Evolutionary conservation across 129 eudicot species (phyloP).

Genomic region (Pittosporum tobira): DNA sequence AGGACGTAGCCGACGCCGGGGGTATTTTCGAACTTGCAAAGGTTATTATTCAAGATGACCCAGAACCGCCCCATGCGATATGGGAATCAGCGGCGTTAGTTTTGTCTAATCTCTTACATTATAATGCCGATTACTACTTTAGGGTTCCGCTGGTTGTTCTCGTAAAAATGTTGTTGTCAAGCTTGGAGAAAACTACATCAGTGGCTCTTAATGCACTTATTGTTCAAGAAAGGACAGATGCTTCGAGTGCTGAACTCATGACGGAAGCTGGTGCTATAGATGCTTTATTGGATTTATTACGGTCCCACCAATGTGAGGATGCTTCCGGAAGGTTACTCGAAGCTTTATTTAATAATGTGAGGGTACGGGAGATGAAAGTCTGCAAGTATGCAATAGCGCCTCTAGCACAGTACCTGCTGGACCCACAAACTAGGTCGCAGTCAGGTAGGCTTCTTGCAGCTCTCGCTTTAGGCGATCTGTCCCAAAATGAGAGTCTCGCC

Average conservation of each 20-base stretch:
- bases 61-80: slow-evolving; percentile 47
- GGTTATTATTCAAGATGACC: slow-evolving; percentile 66
- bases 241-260: slow-evolving; percentile 54
- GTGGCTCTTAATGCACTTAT: slow-evolving; percentile 56
- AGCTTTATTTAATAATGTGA: slow-evolving; percentile 47
- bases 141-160: slow-evolving; percentile 62
- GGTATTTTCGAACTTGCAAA: slow-evolving; percentile 74
- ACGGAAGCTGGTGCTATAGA: slow-evolving; percentile 66
- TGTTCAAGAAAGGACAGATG: slow-evolving; percentile 50
- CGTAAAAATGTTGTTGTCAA: slow-evolving; percentile 61
- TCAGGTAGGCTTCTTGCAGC: slow-evolving; percentile 64
- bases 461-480: slow-evolving; percentile 76
- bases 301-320: slow-evolving; percentile 79
- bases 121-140: slow-evolving; percentile 45
- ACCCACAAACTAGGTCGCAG: slow-evolving; percentile 60
- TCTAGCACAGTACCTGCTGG: slow-evolving; percentile 61
- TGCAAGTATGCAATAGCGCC: slow-evolving; percentile 63
- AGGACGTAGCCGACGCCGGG: slow-evolving; percentile 73
- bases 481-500: slow-evolving; percentile 68
- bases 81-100: slow-evolving; percentile 79
- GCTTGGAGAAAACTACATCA: slow-evolving; percentile 29
- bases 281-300: slow-evolving; percentile 51
- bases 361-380: slow-evolving; percentile 61
- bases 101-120: slow-evolving; percentile 49
- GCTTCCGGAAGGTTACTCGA: slow-evolving; percentile 60